phyloP scores from a whole-genome alignment of 768 basidiomycete genomes.

The Podaxis mareebaensis region DNA sequence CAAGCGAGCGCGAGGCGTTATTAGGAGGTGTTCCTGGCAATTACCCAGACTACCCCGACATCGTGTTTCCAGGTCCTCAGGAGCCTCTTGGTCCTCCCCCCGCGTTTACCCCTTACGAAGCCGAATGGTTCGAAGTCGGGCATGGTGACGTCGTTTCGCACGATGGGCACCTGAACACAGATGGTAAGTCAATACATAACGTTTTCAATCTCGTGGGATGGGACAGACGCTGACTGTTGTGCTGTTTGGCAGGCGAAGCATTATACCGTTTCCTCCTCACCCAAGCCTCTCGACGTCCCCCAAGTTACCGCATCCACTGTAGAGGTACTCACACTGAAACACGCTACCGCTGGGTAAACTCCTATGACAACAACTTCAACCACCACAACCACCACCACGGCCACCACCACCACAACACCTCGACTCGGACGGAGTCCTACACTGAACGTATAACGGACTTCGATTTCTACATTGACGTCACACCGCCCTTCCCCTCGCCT shows the following conservation, averaged over 20 bases:
- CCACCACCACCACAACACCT: constrained; percentile 18
- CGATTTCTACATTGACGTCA: constrained; percentile 62
- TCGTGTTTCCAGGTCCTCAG: background rate
- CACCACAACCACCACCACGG: constrained; percentile 31
- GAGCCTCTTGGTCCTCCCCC: constrained; percentile 55
- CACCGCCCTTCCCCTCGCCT: constrained; percentile 17
- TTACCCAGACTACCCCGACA: background rate
- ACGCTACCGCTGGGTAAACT: constrained; percentile 46
- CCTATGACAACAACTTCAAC: constrained; percentile 24
- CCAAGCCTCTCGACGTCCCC: constrained; percentile 44
- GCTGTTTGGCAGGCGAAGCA: constrained; percentile 43
- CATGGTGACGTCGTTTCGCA: constrained; percentile 64
- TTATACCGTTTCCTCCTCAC: constrained; percentile 73
- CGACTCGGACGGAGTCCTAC: constrained; percentile 42
- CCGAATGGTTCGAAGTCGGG: constrained; percentile 52
- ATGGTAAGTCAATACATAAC: constrained; percentile 37
- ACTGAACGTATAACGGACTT: constrained; percentile 66
- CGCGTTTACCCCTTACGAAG: constrained; percentile 60
- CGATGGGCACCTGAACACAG: constrained; percentile 67
- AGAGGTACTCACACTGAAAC: constrained; percentile 59
- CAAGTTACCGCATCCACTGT: constrained; percentile 47
- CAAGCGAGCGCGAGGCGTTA: background rate
- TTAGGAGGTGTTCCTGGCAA: background rate
- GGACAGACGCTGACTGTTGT: background rate
- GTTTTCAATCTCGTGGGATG: background rate